phyloP scores from a whole-genome alignment of 73 alveolate species.

The Paramecium octaurelia region DNA sequence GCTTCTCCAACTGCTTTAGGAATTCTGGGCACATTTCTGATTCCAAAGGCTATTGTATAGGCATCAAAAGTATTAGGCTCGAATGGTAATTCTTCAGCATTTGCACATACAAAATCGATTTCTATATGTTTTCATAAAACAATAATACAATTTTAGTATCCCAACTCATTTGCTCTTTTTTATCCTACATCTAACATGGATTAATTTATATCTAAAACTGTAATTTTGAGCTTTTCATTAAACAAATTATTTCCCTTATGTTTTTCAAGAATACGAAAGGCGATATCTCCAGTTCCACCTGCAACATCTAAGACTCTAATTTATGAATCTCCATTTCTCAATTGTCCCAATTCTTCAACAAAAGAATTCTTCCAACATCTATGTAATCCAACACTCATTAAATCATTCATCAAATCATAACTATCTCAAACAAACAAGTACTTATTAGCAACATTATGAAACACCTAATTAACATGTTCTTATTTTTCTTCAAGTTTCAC shows the following conservation, averaged over 20 bases:
- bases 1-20: constrained; percentile 85
- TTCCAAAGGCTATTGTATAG: constrained; percentile 82
- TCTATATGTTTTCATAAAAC: neutral
- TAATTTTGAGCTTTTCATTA: constrained; percentile 66
- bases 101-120: constrained; percentile 78
- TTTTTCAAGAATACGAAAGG: constrained; percentile 78
- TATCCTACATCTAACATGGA: constrained; percentile 88
- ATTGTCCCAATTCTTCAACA: constrained; percentile 74
- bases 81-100: constrained; percentile 83
- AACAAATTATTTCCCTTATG: constrained; percentile 60
- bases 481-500: neutral
- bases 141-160: constrained; percentile 60
- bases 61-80: constrained; percentile 73
- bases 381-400: constrained; percentile 88
- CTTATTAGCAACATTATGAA: constrained; percentile 56
- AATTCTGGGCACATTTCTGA: constrained; percentile 91
- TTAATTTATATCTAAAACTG: constrained; percentile 84
- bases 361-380: constrained; percentile 87
- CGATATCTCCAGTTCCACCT: constrained; percentile 95
- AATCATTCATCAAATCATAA: constrained; percentile 91
- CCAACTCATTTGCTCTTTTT: constrained; percentile 77
- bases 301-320: constrained; percentile 84
- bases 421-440: constrained; percentile 63
- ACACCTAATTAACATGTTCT: constrained; percentile 53
- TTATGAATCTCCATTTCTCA: constrained; percentile 59